Conservation (phyloP, 2,329 filamentous ascomycete genomes). For the Chalara sp. region DNA sequence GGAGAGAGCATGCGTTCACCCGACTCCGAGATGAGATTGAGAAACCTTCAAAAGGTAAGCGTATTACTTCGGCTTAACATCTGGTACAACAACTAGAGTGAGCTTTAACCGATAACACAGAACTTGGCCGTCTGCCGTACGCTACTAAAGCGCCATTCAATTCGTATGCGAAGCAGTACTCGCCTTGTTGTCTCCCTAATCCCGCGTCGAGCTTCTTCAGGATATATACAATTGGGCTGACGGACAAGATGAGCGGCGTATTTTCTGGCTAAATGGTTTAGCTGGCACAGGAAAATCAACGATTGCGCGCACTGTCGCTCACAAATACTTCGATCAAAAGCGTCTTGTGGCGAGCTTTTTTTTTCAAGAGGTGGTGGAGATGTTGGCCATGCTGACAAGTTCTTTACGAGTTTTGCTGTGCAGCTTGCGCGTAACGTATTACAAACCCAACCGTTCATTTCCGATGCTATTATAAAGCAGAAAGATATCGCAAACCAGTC, state of each 20-base stretch:
- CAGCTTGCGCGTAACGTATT: constrained; percentile 4
- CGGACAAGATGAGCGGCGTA: constrained; percentile 1
- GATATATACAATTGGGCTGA: neutral
- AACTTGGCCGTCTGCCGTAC: too few relatives aligned
- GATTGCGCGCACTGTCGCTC: constrained; percentile 29
- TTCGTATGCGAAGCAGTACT: too few relatives aligned
- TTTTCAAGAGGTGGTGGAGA: constrained; percentile 15
- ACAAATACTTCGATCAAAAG: constrained; percentile 9
- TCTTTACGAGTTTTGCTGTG: constrained; percentile 9
- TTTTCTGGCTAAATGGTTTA: constrained; percentile 30
- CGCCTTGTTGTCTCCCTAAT: too few relatives aligned
- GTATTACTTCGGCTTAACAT: too few relatives aligned
- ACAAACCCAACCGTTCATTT: neutral
- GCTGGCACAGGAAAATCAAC: constrained; percentile 20
- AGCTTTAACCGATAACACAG: too few relatives aligned
- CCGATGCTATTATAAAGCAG: neutral
- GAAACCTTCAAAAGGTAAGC: too few relatives aligned
- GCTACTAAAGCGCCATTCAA: too few relatives aligned
- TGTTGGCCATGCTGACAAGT: constrained; percentile 4
- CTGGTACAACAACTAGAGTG: too few relatives aligned
- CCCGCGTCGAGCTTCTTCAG: neutral
- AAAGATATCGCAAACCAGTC: constrained; percentile 2
- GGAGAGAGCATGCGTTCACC: too few relatives aligned
- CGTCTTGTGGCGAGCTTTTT: constrained; percentile 27
- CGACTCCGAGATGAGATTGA: too few relatives aligned